phyloP scores from a whole-genome alignment of 306 rosid genomes.

The Abrus precatorius region DNA sequence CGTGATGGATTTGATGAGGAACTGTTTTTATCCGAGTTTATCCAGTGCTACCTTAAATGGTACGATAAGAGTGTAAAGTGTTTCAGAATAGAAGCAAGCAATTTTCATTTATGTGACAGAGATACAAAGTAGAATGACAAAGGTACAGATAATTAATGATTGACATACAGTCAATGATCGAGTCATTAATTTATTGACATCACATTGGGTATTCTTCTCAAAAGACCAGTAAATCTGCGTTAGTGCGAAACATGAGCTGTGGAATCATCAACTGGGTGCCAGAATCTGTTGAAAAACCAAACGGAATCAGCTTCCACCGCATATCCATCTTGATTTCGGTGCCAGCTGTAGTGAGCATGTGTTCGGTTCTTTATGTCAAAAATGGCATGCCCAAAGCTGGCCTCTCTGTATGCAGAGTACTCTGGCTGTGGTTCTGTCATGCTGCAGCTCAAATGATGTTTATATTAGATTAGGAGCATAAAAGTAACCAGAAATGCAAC shows the following conservation, averaged over 20 bases:
- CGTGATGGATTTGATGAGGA: neutral
- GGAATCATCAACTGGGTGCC: constrained; percentile 77
- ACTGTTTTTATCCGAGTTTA: neutral
- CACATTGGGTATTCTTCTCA: constrained; percentile 5
- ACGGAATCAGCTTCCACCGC: constrained; percentile 74
- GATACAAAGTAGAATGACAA: constrained; percentile 6
- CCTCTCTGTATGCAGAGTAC: constrained; percentile 84
- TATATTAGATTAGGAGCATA: neutral
- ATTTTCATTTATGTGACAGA: neutral
- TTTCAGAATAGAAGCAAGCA: neutral
- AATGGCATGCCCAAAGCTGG: constrained; percentile 89
- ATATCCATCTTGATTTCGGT: constrained; percentile 78
- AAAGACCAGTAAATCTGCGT: neutral
- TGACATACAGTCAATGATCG: neutral
- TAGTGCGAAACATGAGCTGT: neutral
- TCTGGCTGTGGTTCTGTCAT: constrained; percentile 86
- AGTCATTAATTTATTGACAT: constrained; percentile 41
- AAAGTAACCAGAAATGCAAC: neutral
- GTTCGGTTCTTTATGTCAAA: constrained; percentile 83
- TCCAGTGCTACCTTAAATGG: neutral
- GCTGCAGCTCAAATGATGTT: constrained; percentile 56
- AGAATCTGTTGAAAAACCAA: constrained; percentile 77
- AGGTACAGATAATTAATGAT: constrained; percentile 2
- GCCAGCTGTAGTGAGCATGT: constrained; percentile 85
- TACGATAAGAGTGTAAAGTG: neutral